Conservation (phyloP, 2,329 filamentous ascomycete species). For the Fusarium brevicatenulatum region DNA sequence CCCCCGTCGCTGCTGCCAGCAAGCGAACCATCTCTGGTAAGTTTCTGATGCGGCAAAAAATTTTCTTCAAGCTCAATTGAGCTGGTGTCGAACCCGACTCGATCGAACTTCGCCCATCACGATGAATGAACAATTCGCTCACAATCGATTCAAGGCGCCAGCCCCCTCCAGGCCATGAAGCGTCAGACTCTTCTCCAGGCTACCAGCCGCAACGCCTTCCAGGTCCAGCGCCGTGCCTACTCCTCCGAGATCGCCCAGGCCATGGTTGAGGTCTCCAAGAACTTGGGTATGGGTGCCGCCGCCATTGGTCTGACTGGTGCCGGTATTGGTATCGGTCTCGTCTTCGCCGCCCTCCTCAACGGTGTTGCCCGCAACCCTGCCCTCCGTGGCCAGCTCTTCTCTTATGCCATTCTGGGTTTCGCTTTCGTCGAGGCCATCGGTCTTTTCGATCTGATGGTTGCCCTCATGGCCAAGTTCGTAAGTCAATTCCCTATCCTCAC, state of each 20-base stretch:
- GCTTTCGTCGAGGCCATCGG: constrained; percentile 93
- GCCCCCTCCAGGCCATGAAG: constrained; percentile 79
- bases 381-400: constrained; percentile 95
- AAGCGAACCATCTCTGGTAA: constrained; percentile 82
- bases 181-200: constrained; percentile 76
- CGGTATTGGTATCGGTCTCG: constrained; percentile 95
- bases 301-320: constrained; percentile 93
- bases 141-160: constrained; percentile 58
- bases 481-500: constrained; percentile 49
- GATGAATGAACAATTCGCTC: constrained; percentile 48
- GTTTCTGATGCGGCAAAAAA: constrained; percentile 51
- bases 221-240: constrained; percentile 77
- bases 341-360: constrained; percentile 90
- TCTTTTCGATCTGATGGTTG: constrained; percentile 91
- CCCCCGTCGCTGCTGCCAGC: constrained; percentile 70
- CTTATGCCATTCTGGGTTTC: constrained; percentile 94
- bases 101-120: constrained; percentile 46
- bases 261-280: constrained; percentile 91
- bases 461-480: constrained; percentile 93
- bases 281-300: constrained; percentile 88
- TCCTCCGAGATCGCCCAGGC: constrained; percentile 88
- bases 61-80: constrained; percentile 47
- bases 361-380: constrained; percentile 94
- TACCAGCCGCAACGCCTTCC: constrained; percentile 72
- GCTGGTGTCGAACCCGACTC: constrained; percentile 39